These are phyloP conservation scores for Cryphonectria nitschkei DNA, from an alignment of 2,329 filamentous ascomycete species.

Conservation along the genomic window DNA sequence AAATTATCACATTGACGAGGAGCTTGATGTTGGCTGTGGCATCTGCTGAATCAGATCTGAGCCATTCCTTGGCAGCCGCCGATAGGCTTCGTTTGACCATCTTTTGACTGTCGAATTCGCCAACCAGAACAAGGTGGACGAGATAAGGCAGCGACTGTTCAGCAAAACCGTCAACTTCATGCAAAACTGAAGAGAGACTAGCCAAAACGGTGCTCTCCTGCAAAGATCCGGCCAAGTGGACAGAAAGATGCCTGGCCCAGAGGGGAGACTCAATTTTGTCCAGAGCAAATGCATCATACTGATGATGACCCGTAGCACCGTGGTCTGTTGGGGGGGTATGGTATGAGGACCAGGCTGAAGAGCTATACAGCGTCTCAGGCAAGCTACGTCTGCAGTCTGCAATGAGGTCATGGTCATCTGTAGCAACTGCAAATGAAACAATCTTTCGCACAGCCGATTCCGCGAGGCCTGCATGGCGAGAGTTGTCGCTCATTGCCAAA, in stretches of 20 bases:
- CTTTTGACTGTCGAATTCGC: slow-evolving; percentile 66
- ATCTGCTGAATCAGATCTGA: slow-evolving; percentile 51
- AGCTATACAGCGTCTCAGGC: slow-evolving; percentile 52
- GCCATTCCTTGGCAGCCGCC: slow-evolving; percentile 64
- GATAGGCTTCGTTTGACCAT: slow-evolving; percentile 67
- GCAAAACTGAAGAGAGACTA: slow-evolving; percentile 68
- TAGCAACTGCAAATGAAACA: slow-evolving; percentile 55
- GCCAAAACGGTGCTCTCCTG: slow-evolving; percentile 69
- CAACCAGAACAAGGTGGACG: slow-evolving; percentile 77
- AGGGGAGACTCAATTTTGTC: slow-evolving; percentile 48
- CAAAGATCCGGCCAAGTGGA: slow-evolving; percentile 63
- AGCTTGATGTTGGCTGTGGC: slow-evolving; percentile 69
- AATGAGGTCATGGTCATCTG: slow-evolving; percentile 52
- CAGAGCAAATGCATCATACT: slow-evolving; percentile 41
- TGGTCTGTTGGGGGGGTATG: slow-evolving; percentile 59
- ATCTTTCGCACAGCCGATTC: slow-evolving; percentile 63
- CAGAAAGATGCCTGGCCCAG: slow-evolving; percentile 68
- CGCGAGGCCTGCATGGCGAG: slow-evolving; percentile 59
- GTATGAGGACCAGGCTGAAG: slow-evolving; percentile 62
- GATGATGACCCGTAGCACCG: slow-evolving; percentile 33
- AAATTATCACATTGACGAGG: slow-evolving; percentile 79
- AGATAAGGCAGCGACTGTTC: slow-evolving; percentile 80
- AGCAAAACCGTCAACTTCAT: slow-evolving; percentile 69
- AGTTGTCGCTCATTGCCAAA: slow-evolving; percentile 62
- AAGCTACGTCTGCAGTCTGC: slow-evolving; percentile 57